Evolutionary conservation across 2,329 filamentous ascomycete species (phyloP), one percentile per base, ranked within the genome.

Genomic region (Mycosphaerella sp.): DNA sequence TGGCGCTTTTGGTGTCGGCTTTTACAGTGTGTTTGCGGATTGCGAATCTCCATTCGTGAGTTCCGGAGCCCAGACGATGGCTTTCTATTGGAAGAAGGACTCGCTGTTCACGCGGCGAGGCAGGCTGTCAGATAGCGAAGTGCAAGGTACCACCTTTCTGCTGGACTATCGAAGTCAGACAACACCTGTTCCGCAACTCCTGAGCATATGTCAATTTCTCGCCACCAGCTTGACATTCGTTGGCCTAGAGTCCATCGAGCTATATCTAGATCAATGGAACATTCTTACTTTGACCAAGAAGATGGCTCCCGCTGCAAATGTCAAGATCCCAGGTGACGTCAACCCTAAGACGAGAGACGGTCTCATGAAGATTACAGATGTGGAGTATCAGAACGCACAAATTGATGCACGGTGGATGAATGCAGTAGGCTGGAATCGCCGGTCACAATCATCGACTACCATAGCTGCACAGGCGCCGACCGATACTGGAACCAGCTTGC

Each of bases 1-100:
- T 65, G 93, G 93, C 51, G 95, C 93, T 3, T 98, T 98, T 69
- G 93, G 93, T 62, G 93, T 98, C 32, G 93, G 93, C 2, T 98
- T 98, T 74, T 98, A 98, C 78, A 95, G 89, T 69, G 92, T 97
- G 39, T 98, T 98, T 70, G 89, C 93, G 58, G 93, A 98, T 69
- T 98, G 92, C 69, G 95, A 98, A 72, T 90, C 96, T 64, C 93
- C 93, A 0, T 97, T 98, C 67, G 87, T 98, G 60, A 93, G 89
- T 62, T 97, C 92, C 0, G 93, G 93, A 0, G 82, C 80, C 58
- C 85, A 95, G 72, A 91, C 90, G 38, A 96, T 98, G 89, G 92
- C 92, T 0, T 98, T 98, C 68, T 98, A 96, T 75, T 98, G 93
- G 95, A 97, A 96, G 71, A 91, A 87, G n/a, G 97, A 97, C 70